These are phyloP conservation scores for Effrenium voratum DNA, from an alignment of 73 alveolate genomes.

Conservation along the genomic window DNA sequence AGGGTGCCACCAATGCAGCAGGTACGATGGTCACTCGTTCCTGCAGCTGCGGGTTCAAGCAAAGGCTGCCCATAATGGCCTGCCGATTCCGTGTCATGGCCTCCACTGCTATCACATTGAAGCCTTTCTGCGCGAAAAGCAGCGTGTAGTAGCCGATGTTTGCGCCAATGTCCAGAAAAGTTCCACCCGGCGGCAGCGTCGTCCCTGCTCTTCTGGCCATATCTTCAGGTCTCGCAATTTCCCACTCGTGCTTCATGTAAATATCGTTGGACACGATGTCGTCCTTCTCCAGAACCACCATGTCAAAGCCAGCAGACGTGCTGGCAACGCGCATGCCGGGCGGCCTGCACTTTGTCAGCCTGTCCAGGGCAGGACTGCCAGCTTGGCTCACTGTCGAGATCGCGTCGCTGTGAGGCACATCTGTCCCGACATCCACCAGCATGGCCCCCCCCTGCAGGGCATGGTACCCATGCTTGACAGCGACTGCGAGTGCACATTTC, in stretches of 20 bases:
- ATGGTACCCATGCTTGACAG: conserved; percentile 17
- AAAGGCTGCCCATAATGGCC: conserved; percentile 54
- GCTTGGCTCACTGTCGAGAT: background rate
- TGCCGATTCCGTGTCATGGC: conserved; percentile 38
- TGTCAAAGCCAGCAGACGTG: conserved; percentile 12
- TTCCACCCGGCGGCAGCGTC: background rate
- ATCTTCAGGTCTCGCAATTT: background rate
- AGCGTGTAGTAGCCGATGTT: conserved; percentile 40
- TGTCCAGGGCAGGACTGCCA: background rate
- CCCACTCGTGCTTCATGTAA: background rate
- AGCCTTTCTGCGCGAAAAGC: conserved; percentile 40
- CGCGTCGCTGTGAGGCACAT: background rate
- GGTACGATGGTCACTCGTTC: conserved; percentile 28
- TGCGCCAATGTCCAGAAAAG: conserved; percentile 55
- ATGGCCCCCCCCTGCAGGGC: background rate
- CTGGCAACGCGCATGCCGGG: conserved; percentile 38
- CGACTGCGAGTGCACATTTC: background rate
- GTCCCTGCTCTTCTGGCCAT: background rate
- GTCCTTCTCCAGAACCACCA: conserved; percentile 34
- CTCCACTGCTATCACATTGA: conserved; percentile 31
- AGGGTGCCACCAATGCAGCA: conserved; percentile 37
- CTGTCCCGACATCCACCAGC: background rate
- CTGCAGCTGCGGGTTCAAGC: conserved; percentile 33
- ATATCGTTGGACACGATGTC: conserved; percentile 8
- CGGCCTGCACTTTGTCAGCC: background rate